These are phyloP conservation scores for Suhomyces sp. DNA, from an alignment of 805 yeast genomes.

Conservation along the genomic window DNA sequence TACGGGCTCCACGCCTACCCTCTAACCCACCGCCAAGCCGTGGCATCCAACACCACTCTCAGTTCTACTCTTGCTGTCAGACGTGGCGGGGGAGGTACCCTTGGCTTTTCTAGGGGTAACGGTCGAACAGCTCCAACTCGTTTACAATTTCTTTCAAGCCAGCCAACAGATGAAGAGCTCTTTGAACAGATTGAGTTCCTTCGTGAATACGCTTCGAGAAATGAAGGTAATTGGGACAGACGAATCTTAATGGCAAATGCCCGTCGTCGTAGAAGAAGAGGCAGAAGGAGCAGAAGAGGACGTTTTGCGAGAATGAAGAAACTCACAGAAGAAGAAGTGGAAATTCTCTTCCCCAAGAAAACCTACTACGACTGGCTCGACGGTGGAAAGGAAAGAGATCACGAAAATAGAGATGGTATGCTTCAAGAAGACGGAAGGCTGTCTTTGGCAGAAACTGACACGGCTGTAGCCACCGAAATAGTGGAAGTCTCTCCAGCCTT, in stretches of 20 bases:
- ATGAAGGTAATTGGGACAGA: constrained; percentile 22
- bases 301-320: constrained; percentile 49
- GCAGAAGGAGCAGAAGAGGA: constrained; percentile 41
- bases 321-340: constrained; percentile 57
- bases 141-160: constrained; percentile 3
- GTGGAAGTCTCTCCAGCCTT: not conserved
- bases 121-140: no score
- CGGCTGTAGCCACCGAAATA: no score
- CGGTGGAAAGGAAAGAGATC: constrained; percentile 58
- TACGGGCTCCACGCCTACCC: constrained; percentile 53
- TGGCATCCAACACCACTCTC: not conserved
- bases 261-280: constrained; percentile 20
- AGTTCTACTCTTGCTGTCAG: not conserved
- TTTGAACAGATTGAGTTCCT: constrained; percentile 37
- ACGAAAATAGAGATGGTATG: constrained; percentile 43
- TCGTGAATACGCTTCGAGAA: constrained; percentile 30
- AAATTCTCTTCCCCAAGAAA: constrained; percentile 55
- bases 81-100: no score
- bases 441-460: no score
- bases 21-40: constrained; percentile 13
- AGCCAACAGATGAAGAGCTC: constrained; percentile 25
- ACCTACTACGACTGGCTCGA: constrained; percentile 60
- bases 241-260: not conserved
- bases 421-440: constrained; percentile 41
- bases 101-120: no score